Conservation (phyloP, 768 basidiomycete species). For the Suillus lakei region DNA sequence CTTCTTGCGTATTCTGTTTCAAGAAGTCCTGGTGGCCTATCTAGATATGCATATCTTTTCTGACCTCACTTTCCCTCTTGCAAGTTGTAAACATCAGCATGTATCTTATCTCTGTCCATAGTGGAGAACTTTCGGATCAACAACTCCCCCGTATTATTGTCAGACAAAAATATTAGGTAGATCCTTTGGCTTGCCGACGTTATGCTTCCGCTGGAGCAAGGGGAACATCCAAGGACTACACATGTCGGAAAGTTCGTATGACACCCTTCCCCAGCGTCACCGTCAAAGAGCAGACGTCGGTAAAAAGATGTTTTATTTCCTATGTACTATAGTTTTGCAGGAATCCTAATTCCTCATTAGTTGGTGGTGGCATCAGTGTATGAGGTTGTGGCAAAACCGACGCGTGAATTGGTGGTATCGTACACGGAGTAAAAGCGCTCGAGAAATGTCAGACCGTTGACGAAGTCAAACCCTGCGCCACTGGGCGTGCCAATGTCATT, state of each 20-base stretch:
- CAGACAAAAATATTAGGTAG: not conserved
- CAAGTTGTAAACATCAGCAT: conserved; percentile 4
- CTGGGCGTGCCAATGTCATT: conserved; percentile 41
- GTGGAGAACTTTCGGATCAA: not conserved
- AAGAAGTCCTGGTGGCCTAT: not conserved
- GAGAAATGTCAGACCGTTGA: conserved; percentile 58
- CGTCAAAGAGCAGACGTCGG: too few species aligned
- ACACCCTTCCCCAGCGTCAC: not conserved
- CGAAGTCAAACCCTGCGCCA: conserved; percentile 57
- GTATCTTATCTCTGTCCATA: not conserved
- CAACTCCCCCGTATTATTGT: not conserved
- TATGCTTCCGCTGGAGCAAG: not conserved
- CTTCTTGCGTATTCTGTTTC: not conserved
- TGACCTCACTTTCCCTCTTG: not conserved
- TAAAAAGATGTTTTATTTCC: too few species aligned
- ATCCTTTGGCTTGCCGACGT: not conserved
- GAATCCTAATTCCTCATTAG: conserved; percentile 13
- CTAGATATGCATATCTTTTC: not conserved
- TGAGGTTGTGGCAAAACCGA: conserved; percentile 32
- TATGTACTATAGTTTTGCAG: too few species aligned
- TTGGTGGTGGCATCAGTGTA: conserved; percentile 37
- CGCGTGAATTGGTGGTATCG: conserved; percentile 58
- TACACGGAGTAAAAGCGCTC: conserved; percentile 71
- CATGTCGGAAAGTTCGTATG: not conserved
- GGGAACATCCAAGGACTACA: too few species aligned